Conservation (phyloP, 495 filamentous ascomycete species). For the Elasticomyces elasticus region DNA sequence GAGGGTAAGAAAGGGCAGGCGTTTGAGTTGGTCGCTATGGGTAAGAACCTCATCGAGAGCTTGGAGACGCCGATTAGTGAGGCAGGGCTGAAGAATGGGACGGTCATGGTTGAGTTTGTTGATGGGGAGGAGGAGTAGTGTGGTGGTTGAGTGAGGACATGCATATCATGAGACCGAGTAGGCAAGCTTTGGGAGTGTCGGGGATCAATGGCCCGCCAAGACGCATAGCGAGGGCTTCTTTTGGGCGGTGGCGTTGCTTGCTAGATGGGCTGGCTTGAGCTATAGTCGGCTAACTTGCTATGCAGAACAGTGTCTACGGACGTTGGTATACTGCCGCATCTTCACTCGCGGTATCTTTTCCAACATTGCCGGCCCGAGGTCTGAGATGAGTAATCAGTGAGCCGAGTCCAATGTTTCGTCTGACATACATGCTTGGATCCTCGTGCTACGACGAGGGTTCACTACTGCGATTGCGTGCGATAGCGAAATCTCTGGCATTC, state of each 20-base stretch:
- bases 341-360: no score
- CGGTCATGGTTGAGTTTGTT: slow-evolving; percentile 83
- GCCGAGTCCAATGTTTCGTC: no score
- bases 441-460: not conserved
- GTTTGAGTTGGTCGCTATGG: slow-evolving; percentile 78
- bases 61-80: slow-evolving; percentile 62
- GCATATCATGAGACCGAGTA: no score
- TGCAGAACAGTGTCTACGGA: no score
- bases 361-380: not conserved
- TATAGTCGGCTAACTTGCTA: no score
- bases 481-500: not conserved
- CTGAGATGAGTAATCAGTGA: not conserved
- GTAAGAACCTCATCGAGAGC: slow-evolving; percentile 67
- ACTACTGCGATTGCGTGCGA: not conserved
- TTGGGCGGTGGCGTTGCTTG: not conserved
- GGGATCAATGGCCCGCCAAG: not conserved
- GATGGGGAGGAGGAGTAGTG: slow-evolving; percentile 43
- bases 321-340: not conserved
- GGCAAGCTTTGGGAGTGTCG: no score
- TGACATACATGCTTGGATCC: not conserved
- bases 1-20: slow-evolving; percentile 65
- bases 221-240: not conserved
- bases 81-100: slow-evolving; percentile 80
- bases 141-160: not conserved
- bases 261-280: not conserved